A percentile compares a stretch with the other conserved stretches of the same genome.
phyloP scores from a whole-genome alignment of 495 filamentous ascomycete genomes.

The Neurospora terricola region DNA sequence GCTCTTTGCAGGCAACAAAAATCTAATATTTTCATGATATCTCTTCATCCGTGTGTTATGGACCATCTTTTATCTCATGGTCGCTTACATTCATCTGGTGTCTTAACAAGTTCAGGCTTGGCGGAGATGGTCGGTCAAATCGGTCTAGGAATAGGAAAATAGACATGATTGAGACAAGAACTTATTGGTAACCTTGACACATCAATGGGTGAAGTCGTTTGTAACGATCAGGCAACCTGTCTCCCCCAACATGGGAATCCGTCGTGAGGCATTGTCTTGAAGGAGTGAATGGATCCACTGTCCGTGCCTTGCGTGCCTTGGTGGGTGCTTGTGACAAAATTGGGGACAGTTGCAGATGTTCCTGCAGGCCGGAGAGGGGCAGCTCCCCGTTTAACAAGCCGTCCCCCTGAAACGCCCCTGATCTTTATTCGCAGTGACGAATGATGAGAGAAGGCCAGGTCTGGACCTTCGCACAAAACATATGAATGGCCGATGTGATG shows the following conservation, averaged over 20 bases:
- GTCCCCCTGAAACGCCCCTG: neutral
- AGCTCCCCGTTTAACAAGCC: neutral
- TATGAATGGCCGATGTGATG: neutral
- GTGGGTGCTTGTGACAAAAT: neutral
- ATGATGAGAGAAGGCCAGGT: neutral
- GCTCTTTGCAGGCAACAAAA: constrained; percentile 17
- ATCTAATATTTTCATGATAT: constrained; percentile 26
- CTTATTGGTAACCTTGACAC: neutral
- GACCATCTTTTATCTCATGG: constrained; percentile 20
- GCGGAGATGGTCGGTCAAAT: constrained; percentile 17
- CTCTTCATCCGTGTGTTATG: constrained; percentile 19
- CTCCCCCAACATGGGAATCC: neutral
- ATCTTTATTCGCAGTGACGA: neutral
- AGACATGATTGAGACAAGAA: neutral
- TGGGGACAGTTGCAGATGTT: neutral
- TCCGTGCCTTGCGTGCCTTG: neutral
- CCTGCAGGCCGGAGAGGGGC: neutral
- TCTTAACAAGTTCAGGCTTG: constrained; percentile 29
- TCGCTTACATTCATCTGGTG: constrained; percentile 24
- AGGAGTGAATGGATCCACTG: neutral
- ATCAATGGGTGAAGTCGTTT: neutral
- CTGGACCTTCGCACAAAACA: neutral
- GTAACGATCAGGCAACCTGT: neutral
- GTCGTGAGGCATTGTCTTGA: neutral
- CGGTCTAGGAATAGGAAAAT: constrained; percentile 26